Conservation (phyloP, 495 filamentous ascomycete genomes). For the Aspergillus leporis region DNA sequence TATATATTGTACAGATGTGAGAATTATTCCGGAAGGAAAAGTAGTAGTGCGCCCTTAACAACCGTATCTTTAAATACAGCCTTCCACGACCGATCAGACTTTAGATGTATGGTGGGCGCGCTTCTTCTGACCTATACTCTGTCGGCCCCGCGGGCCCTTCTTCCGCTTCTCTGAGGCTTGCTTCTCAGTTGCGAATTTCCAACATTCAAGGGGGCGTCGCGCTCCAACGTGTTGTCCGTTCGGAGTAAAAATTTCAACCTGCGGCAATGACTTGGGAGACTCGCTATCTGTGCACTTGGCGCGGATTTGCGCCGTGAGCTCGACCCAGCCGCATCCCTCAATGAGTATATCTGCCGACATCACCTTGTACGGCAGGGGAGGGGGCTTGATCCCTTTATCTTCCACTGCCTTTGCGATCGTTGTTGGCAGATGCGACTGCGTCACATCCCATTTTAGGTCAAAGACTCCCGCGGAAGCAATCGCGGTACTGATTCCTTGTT, state of each 20-base stretch:
- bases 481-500: conserved; percentile 53
- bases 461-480: conserved; percentile 71
- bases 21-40: conserved; percentile 17
- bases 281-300: conserved; percentile 39
- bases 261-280: conserved; percentile 48
- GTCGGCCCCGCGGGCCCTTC: conserved; percentile 20
- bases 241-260: conserved; percentile 83
- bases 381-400: conserved; percentile 30
- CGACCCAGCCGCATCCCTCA: conserved; percentile 91
- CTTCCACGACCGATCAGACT: neutral
- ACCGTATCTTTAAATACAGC: neutral
- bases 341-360: conserved; percentile 82
- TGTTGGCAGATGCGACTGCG: conserved; percentile 50
- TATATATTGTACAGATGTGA: conserved; percentile 17
- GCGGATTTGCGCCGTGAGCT: conserved; percentile 79
- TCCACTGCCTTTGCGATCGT: conserved; percentile 36
- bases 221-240: conserved; percentile 72
- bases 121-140: conserved; percentile 28
- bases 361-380: conserved; percentile 71
- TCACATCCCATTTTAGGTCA: conserved; percentile 77
- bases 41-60: neutral
- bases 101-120: conserved; percentile 13
- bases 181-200: conserved; percentile 46
- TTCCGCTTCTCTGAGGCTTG: conserved; percentile 36
- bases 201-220: conserved; percentile 74